Evolutionary conservation across 1,139 yeast genomes (phyloP).

Genomic region (Pichia sp.): DNA sequence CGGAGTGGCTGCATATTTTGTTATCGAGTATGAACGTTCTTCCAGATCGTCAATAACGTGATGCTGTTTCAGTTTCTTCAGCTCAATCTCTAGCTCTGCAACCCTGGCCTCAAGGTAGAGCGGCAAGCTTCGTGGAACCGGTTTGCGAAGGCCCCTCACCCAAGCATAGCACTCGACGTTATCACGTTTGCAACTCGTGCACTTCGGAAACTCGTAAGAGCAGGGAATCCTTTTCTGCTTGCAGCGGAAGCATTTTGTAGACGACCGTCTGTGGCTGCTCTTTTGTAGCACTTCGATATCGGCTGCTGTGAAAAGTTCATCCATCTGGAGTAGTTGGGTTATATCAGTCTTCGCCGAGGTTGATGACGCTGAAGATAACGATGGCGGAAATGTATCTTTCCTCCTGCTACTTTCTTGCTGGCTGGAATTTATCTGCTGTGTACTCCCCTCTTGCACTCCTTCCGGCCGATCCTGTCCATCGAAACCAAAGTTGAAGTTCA

Average conservation of each 20-base stretch:
- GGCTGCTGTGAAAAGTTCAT: constrained; percentile 6
- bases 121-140: constrained; percentile 22
- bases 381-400: too few relatives aligned
- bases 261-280: constrained; percentile 11
- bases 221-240: constrained; percentile 19
- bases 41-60: constrained; percentile 16
- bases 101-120: constrained; percentile 18
- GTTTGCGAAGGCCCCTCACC: constrained; percentile 21
- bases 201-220: constrained; percentile 20
- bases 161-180: constrained; percentile 21
- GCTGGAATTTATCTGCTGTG: background rate
- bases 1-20: constrained; percentile 20
- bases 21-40: constrained; percentile 17
- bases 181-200: constrained; percentile 16
- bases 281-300: constrained; percentile 4
- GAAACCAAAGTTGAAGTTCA: background rate
- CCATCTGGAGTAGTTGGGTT: constrained; percentile 6
- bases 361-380: too few relatives aligned
- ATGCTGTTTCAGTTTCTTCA: constrained; percentile 16
- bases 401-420: background rate
- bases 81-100: constrained; percentile 21
- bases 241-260: constrained; percentile 22
- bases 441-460: background rate
- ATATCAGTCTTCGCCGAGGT: background rate
- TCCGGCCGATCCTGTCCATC: background rate